These are phyloP conservation scores for Persicaria maculosa DNA, from an alignment of 148 eudicot species.

Conservation along the genomic window DNA sequence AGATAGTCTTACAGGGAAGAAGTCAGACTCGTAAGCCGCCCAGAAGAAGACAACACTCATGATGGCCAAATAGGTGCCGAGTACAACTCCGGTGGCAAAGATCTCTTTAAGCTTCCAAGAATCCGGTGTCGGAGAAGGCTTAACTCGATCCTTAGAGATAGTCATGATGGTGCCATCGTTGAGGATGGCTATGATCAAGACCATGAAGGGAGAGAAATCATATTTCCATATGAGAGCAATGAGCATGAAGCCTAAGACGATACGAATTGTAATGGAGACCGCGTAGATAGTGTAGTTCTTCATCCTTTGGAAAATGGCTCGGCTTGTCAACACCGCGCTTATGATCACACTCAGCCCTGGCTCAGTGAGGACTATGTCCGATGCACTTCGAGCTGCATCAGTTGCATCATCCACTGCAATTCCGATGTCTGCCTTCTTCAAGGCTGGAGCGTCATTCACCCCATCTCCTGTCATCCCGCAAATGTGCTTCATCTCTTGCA, in stretches of 20 bases:
- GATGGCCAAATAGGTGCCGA: conserved; percentile 63
- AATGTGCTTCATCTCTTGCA: conserved; percentile 22
- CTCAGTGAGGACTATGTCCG: conserved; percentile 19
- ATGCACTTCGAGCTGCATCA: conserved; percentile 23
- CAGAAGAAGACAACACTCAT: conserved; percentile 76
- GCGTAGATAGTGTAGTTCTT: conserved; percentile 45
- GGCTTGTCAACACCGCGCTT: conserved; percentile 20
- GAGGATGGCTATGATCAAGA: conserved; percentile 62
- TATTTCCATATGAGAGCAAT: conserved; percentile 68
- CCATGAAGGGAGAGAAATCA: conserved; percentile 81
- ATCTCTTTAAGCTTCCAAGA: conserved; percentile 74
- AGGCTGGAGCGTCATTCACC: conserved; percentile 21
- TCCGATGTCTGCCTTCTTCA: conserved; percentile 18
- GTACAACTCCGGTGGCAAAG: conserved; percentile 72
- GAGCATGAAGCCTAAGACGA: conserved; percentile 65
- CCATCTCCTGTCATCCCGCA: conserved; percentile 24
- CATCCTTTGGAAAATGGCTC: conserved; percentile 24
- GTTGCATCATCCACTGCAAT: conserved; percentile 23
- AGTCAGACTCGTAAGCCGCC: conserved; percentile 47
- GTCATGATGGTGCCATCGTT: conserved; percentile 88
- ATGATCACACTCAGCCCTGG: conserved; percentile 22
- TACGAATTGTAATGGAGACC: conserved; percentile 68
- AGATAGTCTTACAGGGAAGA: conserved; percentile 41
- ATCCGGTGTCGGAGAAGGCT: conserved; percentile 69
- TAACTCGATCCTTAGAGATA: conserved; percentile 66